A percentile compares a stretch with the other conserved stretches of the same genome.
phyloP scores from a whole-genome alignment of 441 rosid genomes.

The Arabidopsis lyrata region DNA sequence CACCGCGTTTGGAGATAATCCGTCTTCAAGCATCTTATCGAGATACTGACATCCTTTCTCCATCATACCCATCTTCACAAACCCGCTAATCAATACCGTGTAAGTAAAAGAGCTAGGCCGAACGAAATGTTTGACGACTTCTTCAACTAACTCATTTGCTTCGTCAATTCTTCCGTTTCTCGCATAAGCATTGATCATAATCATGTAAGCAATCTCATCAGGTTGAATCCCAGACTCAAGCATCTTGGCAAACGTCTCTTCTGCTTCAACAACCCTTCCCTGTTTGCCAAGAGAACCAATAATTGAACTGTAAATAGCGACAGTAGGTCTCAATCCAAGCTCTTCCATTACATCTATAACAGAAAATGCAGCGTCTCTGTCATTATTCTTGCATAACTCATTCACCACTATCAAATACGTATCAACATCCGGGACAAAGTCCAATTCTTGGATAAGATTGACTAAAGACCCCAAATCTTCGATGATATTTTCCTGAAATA shows the following conservation, averaged over 20 bases:
- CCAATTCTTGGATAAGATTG: slow-evolving; percentile 51
- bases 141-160: slow-evolving; percentile 57
- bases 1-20: slow-evolving; percentile 60
- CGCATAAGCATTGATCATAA: slow-evolving; percentile 67
- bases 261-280: slow-evolving; percentile 57
- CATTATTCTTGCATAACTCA: slow-evolving; percentile 56
- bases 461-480: slow-evolving; percentile 50
- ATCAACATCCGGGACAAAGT: slow-evolving; percentile 55
- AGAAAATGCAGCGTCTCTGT: slow-evolving; percentile 50
- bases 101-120: slow-evolving; percentile 59
- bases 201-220: slow-evolving; percentile 64
- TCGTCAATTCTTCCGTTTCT: slow-evolving; percentile 49
- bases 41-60: slow-evolving; percentile 64
- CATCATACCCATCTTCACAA: slow-evolving; percentile 60
- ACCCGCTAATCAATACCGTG: slow-evolving; percentile 59
- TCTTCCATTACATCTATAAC: slow-evolving; percentile 56
- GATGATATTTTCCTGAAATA: slow-evolving; percentile 49
- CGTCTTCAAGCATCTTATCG: slow-evolving; percentile 64
- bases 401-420: slow-evolving; percentile 62
- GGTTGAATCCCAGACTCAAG: slow-evolving; percentile 66
- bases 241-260: slow-evolving; percentile 64
- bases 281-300: slow-evolving; percentile 55
- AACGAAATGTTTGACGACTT: slow-evolving; percentile 52
- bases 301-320: slow-evolving; percentile 64
- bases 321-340: slow-evolving; percentile 59